Evolutionary conservation across 306 rosid genomes (phyloP).

Genomic region (Cucurbita pepo): DNA sequence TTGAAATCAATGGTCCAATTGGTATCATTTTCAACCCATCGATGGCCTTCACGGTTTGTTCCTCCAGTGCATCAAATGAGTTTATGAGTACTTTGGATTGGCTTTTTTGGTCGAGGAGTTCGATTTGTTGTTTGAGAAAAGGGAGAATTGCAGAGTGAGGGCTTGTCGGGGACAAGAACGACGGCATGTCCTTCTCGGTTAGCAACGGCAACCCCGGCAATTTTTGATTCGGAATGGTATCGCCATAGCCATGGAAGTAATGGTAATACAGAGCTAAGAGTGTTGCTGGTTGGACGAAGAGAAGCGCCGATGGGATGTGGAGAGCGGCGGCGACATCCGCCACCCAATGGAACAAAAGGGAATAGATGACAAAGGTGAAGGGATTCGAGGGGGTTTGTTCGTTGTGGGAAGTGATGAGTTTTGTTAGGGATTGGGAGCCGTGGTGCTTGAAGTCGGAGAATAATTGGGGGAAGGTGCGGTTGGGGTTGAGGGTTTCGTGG

Average conservation of each 20-base stretch:
- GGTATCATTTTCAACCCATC: constrained; percentile 1
- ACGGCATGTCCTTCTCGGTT: constrained; percentile 14
- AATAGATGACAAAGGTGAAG: constrained; percentile 19
- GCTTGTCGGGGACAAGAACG: constrained; percentile 7
- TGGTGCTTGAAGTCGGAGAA: constrained; percentile 9
- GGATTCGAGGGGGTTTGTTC: background rate
- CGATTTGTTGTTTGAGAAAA: background rate
- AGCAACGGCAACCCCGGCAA: constrained; percentile 22
- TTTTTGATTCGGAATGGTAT: background rate
- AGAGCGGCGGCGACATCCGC: constrained; percentile 12
- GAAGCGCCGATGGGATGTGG: constrained; percentile 9
- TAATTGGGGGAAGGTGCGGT: background rate
- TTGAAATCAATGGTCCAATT: constrained; percentile 14
- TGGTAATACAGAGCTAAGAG: constrained; percentile 25
- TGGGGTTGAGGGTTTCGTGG: constrained; percentile 1
- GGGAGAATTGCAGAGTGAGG: background rate
- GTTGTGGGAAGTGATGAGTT: constrained; percentile 2
- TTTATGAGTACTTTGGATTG: constrained; percentile 12
- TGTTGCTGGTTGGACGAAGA: constrained; percentile 28
- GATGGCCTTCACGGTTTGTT: constrained; percentile 5
- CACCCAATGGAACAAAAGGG: constrained; percentile 22
- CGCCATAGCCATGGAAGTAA: constrained; percentile 15
- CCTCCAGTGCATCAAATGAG: constrained; percentile 17
- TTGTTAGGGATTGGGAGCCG: constrained; percentile 8
- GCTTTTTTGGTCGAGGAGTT: background rate